Conservation (phyloP, 1,284 basidiomycete genomes). For the Leucoagaricus sp. region DNA sequence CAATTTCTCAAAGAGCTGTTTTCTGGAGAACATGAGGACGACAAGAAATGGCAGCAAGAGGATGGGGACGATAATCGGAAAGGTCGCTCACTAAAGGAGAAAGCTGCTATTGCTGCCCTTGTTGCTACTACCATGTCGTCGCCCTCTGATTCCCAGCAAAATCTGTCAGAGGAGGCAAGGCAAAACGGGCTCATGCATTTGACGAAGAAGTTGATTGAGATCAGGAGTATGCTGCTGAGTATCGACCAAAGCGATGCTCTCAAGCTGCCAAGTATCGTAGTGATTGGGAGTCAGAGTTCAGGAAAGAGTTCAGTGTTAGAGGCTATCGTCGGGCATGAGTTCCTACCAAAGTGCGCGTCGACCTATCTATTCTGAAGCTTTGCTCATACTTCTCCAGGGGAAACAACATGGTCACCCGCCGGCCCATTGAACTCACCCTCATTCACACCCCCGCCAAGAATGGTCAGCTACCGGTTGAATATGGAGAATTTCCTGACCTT, state of each 20-base stretch:
- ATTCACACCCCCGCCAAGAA: constrained; percentile 80
- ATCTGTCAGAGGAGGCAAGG: constrained; percentile 39
- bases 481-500: constrained; percentile 92
- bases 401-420: constrained; percentile 98
- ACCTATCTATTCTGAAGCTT: constrained; percentile 11
- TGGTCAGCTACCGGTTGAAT: constrained; percentile 72
- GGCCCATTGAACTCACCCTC: constrained; percentile 96
- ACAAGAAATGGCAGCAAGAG: constrained; percentile 25
- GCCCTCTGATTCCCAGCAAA: constrained; percentile 56
- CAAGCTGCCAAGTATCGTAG: constrained; percentile 95
- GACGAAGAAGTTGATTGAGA: constrained; percentile 95
- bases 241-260: constrained; percentile 95
- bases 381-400: constrained; percentile 56
- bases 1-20: constrained; percentile 76
- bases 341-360: constrained; percentile 83
- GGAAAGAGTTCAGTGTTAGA: constrained; percentile 98
- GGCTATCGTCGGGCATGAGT: constrained; percentile 97
- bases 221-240: constrained; percentile 89
- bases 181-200: constrained; percentile 87
- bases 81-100: constrained; percentile 51
- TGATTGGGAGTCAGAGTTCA: constrained; percentile 97
- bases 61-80: constrained; percentile 32
- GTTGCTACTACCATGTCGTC: constrained; percentile 75
- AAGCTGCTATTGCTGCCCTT: constrained; percentile 71
- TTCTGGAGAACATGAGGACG: constrained; percentile 34